Base-by-base conservation (phyloP, 2,329 filamentous ascomycete genomes). In the Chrysoporthe austroafricana region DNA sequence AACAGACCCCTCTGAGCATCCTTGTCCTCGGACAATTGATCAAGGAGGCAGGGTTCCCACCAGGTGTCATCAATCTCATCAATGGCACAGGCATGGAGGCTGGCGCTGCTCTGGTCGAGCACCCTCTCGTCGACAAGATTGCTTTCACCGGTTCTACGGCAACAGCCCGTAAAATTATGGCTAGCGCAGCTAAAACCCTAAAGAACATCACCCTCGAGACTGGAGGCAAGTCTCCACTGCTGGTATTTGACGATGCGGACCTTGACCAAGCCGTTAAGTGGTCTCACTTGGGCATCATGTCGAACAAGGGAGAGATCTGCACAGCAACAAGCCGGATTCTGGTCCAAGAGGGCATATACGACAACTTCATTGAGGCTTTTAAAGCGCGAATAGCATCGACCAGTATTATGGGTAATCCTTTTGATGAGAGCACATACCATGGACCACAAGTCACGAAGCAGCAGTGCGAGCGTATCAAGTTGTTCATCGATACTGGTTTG, bases 91-190 rank as follows among this genome's bases (percentile, higher is more conserved):
- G 91, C 36, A 83, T 83, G 36, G 88, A 88, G 46, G 89, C 90
- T 0, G 92, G 92, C 14, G 83, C 88, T 5, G 88, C 90, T 0
- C 83, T 94, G 9, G 89, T 88, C 1, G 83, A 84, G 52, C 92
- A 95, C 75, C 79, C 87, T 34, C 85, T 85, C 54, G 84, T 95
- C 18, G 89, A 92, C 74, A 94, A 94, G 81, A 84, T 95, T 69
- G 90, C 91, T 0, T 95, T 94, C 71, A 94, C 92, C 0, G 92
- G 92, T 50, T 91, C 88, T 4, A 94, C 91, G 0, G 81, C 82
- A 1, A 94, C 91, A 0, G 92, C 89, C 8, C 86, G 87, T 66
- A 84, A 90, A 62, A 92, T 94, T 71, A 93, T 94, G 90, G 92
- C 91, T 76, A 84, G 87, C 78, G 91, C 91, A 0, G 84, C 87